Conservation (phyloP, 78 protist species). For the Dictyostelium purpureum region DNA sequence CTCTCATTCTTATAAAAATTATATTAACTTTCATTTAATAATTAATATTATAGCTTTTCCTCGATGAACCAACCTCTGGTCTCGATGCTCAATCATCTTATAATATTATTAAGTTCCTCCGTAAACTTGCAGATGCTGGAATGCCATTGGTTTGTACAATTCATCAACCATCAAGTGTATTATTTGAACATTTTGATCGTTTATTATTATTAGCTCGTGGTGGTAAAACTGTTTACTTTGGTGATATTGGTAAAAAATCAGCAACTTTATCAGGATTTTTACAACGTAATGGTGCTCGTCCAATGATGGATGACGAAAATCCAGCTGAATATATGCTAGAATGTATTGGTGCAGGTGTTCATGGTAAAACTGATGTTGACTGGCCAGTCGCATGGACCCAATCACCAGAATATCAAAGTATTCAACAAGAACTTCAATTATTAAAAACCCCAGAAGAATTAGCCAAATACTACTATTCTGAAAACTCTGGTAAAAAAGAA, state of each 20-base stretch:
- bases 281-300: constrained; percentile 34
- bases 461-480: not conserved
- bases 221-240: constrained; percentile 80
- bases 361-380: constrained; percentile 46
- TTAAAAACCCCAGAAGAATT: not conserved
- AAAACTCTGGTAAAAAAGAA: not conserved
- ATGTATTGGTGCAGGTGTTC: constrained; percentile 81
- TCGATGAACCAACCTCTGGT: constrained; percentile 70
- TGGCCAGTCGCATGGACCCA: constrained; percentile 69
- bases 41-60: not conserved
- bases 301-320: constrained; percentile 71
- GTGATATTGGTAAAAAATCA: constrained; percentile 77
- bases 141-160: constrained; percentile 79
- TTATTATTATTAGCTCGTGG: constrained; percentile 65
- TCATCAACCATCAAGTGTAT: constrained; percentile 79
- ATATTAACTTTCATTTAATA: too few species aligned
- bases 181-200: constrained; percentile 79
- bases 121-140: constrained; percentile 78
- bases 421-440: constrained; percentile 12
- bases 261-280: constrained; percentile 41
- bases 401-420: constrained; percentile 16
- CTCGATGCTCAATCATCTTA: constrained; percentile 68
- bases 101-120: constrained; percentile 57
- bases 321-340: constrained; percentile 84
- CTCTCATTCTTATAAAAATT: too few species aligned